Base-by-base conservation (phyloP, 805 yeast genomes). In the Candida ponderosae region DNA sequence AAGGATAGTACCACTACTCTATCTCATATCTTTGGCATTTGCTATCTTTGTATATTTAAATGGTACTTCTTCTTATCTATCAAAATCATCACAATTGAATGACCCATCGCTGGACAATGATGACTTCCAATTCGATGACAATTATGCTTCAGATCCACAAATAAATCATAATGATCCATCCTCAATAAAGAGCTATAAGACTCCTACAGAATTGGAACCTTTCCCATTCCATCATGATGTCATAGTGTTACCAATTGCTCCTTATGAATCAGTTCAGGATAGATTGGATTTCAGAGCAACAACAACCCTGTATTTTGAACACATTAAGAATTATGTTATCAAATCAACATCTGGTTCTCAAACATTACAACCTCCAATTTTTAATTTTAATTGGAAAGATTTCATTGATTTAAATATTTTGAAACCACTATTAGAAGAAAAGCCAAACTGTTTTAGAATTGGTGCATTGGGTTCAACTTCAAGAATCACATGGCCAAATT, bases 311-410 rank as follows among this genome's bases (percentile, higher is more conserved):
- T 63, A 63, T 35, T 45, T 56, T 14, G 64, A 60, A 38, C 53
- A 57, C 1, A 49, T 64, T 26, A 51, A 56, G 29, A 48, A 53
- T 29, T 62, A 57, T 35, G 51, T 51, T 43, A 39, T 41, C 37
- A 43, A 51, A 42, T 38, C 44, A 40, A 51, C 42, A 15, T 38
- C 46, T 16, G 44, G 43, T 3, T 30, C 33, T 38, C 54, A 43
- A 43, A 52, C 54, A 2, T 11, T 24, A 6, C 45, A 43, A 6
- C 65, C 66, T 2, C 62, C 68, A 0, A 59, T 53, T 15, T 54
- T 62, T 32, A 60, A 53, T 16, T 74, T 74, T 54, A 73, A 72
- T 44, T 74, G 79, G 80, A 62, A 61, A 39, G 80, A 74, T 49
- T 74, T 78, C 70, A 62, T 65, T 4, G 77, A 73, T 40, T 57